Conservation (phyloP, 352 stramenopile genomes). For the Globisporangium solare region DNA sequence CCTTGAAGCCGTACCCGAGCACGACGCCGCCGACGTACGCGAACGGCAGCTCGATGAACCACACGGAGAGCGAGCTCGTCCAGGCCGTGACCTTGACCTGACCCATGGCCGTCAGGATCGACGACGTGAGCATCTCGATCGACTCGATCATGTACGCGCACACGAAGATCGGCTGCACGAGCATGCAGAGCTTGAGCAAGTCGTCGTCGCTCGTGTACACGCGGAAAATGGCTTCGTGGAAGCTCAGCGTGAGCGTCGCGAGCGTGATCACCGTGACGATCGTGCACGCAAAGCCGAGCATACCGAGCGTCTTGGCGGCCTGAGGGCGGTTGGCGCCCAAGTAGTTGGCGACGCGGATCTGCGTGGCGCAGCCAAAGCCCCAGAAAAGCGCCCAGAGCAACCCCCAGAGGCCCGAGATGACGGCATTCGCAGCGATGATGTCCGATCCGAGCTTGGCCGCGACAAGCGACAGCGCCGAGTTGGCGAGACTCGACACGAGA, state of each 20-base stretch:
- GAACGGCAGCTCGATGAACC: constrained; percentile 44
- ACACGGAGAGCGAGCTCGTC: constrained; percentile 37
- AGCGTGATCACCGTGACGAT: constrained; percentile 41
- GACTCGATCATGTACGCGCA: constrained; percentile 42
- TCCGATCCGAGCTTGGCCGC: constrained; percentile 67
- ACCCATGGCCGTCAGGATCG: constrained; percentile 48
- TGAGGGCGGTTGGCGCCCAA: constrained; percentile 63
- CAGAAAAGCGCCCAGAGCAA: constrained; percentile 76
- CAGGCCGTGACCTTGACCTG: constrained; percentile 44
- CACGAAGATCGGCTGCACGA: constrained; percentile 51
- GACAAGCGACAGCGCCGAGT: constrained; percentile 63
- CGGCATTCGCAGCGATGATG: constrained; percentile 71
- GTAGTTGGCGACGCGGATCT: constrained; percentile 77
- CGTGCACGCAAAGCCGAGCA: constrained; percentile 62
- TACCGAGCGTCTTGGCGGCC: constrained; percentile 48
- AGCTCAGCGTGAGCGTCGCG: constrained; percentile 25
- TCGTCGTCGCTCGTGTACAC: constrained; percentile 50
- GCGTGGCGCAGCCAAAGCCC: constrained; percentile 72
- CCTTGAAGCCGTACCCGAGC: constrained; percentile 37
- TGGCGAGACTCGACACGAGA: constrained; percentile 69
- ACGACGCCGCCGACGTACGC: constrained; percentile 39
- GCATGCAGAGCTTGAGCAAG: constrained; percentile 36
- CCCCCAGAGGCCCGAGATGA: constrained; percentile 63
- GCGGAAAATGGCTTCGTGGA: constrained; percentile 33
- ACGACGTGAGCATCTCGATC: constrained; percentile 42